Evolutionary conservation across 176 grass and related monocot species (phyloP), one percentile per base, ranked within the genome.

Genomic region (Poa annua): DNA sequence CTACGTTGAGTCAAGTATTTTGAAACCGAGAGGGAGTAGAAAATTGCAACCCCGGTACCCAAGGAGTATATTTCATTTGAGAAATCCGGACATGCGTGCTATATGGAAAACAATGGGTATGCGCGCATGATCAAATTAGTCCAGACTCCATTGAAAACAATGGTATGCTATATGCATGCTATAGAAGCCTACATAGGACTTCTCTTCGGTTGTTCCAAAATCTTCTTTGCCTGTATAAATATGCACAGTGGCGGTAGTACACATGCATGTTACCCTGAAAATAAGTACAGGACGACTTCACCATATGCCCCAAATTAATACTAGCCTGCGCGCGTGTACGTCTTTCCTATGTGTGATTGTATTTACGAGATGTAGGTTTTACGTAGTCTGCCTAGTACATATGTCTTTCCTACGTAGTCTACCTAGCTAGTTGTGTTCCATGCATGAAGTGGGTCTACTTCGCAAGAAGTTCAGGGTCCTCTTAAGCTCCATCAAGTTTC

Each of bases 401-500:
- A 42, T 8, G 42, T 11, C 44, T 32, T 48, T 48, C 0, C 24
- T 25, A 45, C 12, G 21, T 6, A 71, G 39, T 71, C 67, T 71
- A 7, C 42, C 29, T 71, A 14, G 2, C 36, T 24, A 35, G 35
- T 21, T 61, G 48, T 13, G 77, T 81, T 65, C 32, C 14, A 57
- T 39, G 64, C 42, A 52, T 41, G 39, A 62, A 34, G 50, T 15
- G 21, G 13, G 7, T 48, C 12, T 76, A 75, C 19, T 32, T 66
- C 52, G 63, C 52, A 10, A 54, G 24, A 51, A 36, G 66, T 72
- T 68, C 71, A 82, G 67, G 70, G 76, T 71, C 83, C 44, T 66
- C 81, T 78, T 84, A 91, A 87, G 74, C 75, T 88, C 75, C 53
- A 83, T 89, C 86, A 83, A 77, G 45, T 90, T 94, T 89, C 92